Evolutionary conservation across 495 filamentous ascomycete species (phyloP), one percentile per base, ranked within the genome.

Genomic region (Aspergillus bertholletiae): DNA sequence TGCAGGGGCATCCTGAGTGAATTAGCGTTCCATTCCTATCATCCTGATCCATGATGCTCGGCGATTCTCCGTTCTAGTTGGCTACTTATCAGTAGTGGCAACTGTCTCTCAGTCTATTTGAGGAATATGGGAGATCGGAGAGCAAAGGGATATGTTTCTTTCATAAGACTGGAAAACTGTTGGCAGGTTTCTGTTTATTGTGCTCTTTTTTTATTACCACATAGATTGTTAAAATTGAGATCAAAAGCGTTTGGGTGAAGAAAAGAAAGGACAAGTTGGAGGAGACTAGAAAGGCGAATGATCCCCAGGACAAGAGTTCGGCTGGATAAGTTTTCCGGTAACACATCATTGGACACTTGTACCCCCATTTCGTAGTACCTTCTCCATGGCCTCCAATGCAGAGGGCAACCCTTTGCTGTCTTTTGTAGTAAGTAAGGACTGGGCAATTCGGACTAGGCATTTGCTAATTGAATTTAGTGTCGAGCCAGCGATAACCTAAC

Each of bases 261-360:
- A 15, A 22, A 40, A 7, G 39, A 22, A 8, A 43, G 20, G 17
- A 26, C 23, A 22, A 21, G 41, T 48, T n/a, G 27, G 26, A 57
- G 18, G 13, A 3, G 47, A 45, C 35, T 18, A 27, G 24, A 35
- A 18, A 17, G 15, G 18, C 35, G 20, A 37, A 23, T 46, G 47
- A 45, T 22, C 12, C n/a, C 13, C 40, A 22, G 39, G 13, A 6
- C 15, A 24, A 26, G 11, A 5, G 39, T 8, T 49, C 20, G 27
- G 39, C 28, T 28, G 49, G 48, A 57, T 51, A 51, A 47, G 40
- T 47, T 48, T 47, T 57, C 49, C 49, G 55, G 27, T 0, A 12
- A 12, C 24, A 39, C 18, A 17, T 43, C 39, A 43, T 43, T 43
- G 39, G 39, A n/a, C 13, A n/a, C 2, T 2, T n/a, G n/a, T 8